These are phyloP conservation scores for Saccharomyces hybrid DNA, from an alignment of 1,139 yeast species.

Conservation along the genomic window DNA sequence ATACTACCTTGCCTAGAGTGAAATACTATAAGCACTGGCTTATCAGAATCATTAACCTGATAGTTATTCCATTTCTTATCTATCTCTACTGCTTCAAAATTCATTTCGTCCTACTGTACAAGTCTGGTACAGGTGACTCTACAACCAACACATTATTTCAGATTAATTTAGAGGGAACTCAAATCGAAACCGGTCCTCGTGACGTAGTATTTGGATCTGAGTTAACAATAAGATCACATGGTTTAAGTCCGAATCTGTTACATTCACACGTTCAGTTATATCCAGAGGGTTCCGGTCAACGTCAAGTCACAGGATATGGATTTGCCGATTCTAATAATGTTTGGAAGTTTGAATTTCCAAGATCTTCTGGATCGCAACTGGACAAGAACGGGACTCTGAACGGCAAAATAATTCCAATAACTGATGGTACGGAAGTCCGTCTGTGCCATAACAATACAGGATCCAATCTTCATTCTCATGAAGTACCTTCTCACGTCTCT, in stretches of 20 bases:
- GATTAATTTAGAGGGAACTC: constrained; percentile 51
- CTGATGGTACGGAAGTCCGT: constrained; percentile 50
- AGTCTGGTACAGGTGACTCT: constrained; percentile 75
- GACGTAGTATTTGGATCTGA: constrained; percentile 54
- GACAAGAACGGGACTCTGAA: constrained; percentile 21
- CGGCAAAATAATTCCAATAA: constrained; percentile 29
- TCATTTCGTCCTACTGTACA: constrained; percentile 67
- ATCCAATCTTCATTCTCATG: constrained; percentile 57
- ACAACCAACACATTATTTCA: constrained; percentile 66
- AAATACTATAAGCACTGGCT: constrained; percentile 63
- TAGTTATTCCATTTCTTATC: constrained; percentile 63
- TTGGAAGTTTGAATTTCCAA: constrained; percentile 48
- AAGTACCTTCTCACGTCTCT: constrained; percentile 48
- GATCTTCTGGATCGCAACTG: constrained; percentile 32
- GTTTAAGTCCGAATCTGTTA: constrained; percentile 57
- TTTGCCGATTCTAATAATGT: constrained; percentile 63
- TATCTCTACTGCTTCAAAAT: constrained; percentile 68
- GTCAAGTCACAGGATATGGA: constrained; percentile 71
- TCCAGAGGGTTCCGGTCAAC: constrained; percentile 69
- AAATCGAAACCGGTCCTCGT: constrained; percentile 52
- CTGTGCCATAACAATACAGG: constrained; percentile 47
- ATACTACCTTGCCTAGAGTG: constrained; percentile 36
- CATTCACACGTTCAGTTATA: constrained; percentile 65
- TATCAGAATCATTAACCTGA: constrained; percentile 56
- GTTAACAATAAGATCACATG: constrained; percentile 65